Percentiles rank a stretch among this genome's conserved stretches.
These are phyloP conservation scores for Alternaria arborescens DNA, from an alignment of 2,329 filamentous ascomycete genomes.

Conservation along the genomic window DNA sequence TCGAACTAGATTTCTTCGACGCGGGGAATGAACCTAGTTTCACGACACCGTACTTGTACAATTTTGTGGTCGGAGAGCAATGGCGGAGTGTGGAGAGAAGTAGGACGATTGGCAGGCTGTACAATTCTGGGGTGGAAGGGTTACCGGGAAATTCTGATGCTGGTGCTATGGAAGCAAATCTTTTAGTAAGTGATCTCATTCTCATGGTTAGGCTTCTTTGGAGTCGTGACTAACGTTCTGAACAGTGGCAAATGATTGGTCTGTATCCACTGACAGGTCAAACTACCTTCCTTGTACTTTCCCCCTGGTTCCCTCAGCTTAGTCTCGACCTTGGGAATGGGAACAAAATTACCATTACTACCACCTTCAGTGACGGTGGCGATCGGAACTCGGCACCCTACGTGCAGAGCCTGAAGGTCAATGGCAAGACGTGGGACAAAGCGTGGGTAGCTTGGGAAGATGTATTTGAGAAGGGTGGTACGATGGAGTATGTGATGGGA, in stretches of 20 bases:
- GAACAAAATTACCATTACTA: conserved; percentile 64
- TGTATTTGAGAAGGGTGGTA: no score
- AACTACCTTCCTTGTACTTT: conserved; percentile 70
- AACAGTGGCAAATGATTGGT: conserved; percentile 46
- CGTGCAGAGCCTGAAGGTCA: no score
- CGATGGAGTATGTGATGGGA: conserved; percentile 65
- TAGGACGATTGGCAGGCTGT: conserved; percentile 66
- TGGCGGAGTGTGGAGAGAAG: conserved; percentile 67
- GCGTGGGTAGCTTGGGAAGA: no score
- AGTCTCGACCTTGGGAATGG: conserved; percentile 66
- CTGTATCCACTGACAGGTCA: conserved; percentile 66
- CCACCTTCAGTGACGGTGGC: conserved; percentile 35
- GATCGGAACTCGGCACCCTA: no score
- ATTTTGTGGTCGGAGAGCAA: conserved; percentile 67
- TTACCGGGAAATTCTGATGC: conserved; percentile 76
- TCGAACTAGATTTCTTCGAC: conserved; percentile 67
- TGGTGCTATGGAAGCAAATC: conserved; percentile 77
- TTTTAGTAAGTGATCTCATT: conserved; percentile 30
- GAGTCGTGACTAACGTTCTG: conserved; percentile 6
- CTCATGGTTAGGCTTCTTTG: not conserved
- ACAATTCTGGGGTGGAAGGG: conserved; percentile 63
- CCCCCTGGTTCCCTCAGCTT: conserved; percentile 57
- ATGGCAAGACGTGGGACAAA: no score
- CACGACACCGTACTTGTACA: conserved; percentile 73
- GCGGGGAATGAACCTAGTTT: conserved; percentile 74